Conservation (phyloP, 1,284 basidiomycete genomes). For the Austroboletus niveus region DNA sequence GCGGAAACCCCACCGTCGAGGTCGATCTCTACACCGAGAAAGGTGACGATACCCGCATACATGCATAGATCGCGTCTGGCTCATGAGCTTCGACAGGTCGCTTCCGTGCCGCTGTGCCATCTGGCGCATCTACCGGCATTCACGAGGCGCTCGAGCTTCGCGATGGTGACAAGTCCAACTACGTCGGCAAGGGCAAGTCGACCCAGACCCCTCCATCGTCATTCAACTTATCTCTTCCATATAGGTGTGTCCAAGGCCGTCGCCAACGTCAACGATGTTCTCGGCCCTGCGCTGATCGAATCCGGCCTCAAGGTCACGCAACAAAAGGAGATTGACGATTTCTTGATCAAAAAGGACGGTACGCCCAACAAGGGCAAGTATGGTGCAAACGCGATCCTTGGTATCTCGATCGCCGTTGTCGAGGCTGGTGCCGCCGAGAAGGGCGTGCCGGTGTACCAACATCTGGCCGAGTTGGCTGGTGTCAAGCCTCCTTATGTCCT, state of each 20-base stretch:
- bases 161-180: slow-evolving; percentile 91
- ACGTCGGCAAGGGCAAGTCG: slow-evolving; percentile 89
- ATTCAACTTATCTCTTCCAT: slow-evolving; percentile 4
- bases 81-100: slow-evolving; percentile 56
- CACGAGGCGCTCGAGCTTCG: slow-evolving; percentile 99
- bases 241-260: slow-evolving; percentile 93
- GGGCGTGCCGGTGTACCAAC: slow-evolving; percentile 93
- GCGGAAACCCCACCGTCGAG: slow-evolving; percentile 95
- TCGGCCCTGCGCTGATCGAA: slow-evolving; percentile 89
- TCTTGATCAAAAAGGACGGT: slow-evolving; percentile 98
- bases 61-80: neutral
- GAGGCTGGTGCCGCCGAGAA: slow-evolving; percentile 95
- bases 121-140: slow-evolving; percentile 96
- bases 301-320: slow-evolving; percentile 84
- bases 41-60: slow-evolving; percentile 47
- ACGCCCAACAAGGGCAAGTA: slow-evolving; percentile 99
- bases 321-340: slow-evolving; percentile 97
- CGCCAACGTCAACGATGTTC: slow-evolving; percentile 89
- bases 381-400: slow-evolving; percentile 99
- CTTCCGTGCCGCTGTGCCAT: slow-evolving; percentile 95
- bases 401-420: slow-evolving; percentile 95
- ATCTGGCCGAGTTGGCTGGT: slow-evolving; percentile 94
- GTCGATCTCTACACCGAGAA: slow-evolving; percentile 89
- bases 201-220: neutral
- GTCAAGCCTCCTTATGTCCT: slow-evolving; percentile 92